Conservation (phyloP, 1,284 basidiomycete species). For the Puccinia horiana region DNA sequence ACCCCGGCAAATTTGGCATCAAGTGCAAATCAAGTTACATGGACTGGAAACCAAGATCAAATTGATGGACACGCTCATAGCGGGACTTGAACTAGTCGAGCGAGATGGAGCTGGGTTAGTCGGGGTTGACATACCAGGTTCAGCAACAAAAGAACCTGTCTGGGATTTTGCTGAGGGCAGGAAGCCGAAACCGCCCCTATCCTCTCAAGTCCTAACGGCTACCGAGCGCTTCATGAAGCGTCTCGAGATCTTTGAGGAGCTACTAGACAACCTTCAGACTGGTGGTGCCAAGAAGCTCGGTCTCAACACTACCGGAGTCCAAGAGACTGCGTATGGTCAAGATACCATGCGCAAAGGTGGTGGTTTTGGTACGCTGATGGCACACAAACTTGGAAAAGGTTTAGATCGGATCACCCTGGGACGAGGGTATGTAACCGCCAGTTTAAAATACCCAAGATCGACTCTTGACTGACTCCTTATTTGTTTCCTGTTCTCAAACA, state of each 20-base stretch:
- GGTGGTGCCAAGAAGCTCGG: conserved; percentile 76
- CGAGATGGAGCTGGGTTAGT: conserved; percentile 52
- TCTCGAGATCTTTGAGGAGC: conserved; percentile 73
- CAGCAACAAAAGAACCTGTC: conserved; percentile 30
- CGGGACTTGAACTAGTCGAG: conserved; percentile 73
- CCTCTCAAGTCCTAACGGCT: conserved; percentile 53
- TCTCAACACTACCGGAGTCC: conserved; percentile 63
- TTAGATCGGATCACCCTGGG: conserved; percentile 86
- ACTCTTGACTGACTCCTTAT: conserved; percentile 34
- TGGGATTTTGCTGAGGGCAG: conserved; percentile 29
- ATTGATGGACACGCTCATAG: conserved; percentile 74
- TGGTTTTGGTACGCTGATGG: conserved; percentile 61
- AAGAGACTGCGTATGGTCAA: conserved; percentile 34
- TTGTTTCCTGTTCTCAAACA: conserved; percentile 16
- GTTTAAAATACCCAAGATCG: background rate
- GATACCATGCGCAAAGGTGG: conserved; percentile 68
- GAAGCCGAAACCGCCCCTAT: conserved; percentile 54
- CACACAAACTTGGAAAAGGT: conserved; percentile 38
- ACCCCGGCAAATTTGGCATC: conserved; percentile 84
- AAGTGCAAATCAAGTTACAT: conserved; percentile 76
- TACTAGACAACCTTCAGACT: conserved; percentile 71
- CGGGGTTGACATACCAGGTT: background rate
- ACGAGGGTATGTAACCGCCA: conserved; percentile 67
- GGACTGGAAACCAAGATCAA: conserved; percentile 81
- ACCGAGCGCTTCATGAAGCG: conserved; percentile 58